Conservation (phyloP, 805 yeast species). For the Metschnikowia drakensbergensis region DNA sequence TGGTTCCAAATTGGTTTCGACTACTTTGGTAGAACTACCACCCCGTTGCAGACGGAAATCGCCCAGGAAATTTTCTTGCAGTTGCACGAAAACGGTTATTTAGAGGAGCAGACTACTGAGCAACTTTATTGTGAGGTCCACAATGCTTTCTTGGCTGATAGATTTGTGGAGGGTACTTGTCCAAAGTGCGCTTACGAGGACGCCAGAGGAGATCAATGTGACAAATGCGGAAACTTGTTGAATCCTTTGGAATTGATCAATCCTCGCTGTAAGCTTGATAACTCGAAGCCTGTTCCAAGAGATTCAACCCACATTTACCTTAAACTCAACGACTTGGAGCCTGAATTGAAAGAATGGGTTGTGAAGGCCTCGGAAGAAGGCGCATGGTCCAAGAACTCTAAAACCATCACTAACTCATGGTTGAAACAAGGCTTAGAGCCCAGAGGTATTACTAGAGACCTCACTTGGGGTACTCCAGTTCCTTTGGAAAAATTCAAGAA, state of each 20-base stretch:
- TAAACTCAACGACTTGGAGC: conserved; percentile 79
- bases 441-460: conserved; percentile 95
- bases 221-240: conserved; percentile 84
- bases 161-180: conserved; percentile 96
- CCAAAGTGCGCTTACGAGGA: conserved; percentile 93
- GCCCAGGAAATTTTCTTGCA: conserved; percentile 89
- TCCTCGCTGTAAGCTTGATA: conserved; percentile 94
- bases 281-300: conserved; percentile 72
- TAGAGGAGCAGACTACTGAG: conserved; percentile 83
- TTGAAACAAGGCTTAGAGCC: conserved; percentile 88
- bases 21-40: conserved; percentile 94
- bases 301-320: conserved; percentile 84
- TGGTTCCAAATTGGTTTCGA: conserved; percentile 97
- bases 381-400: conserved; percentile 88
- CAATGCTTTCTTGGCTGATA: conserved; percentile 88
- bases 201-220: conserved; percentile 99
- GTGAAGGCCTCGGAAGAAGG: conserved; percentile 65
- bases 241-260: conserved; percentile 91
- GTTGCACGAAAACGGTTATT: conserved; percentile 67
- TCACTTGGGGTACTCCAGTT: conserved; percentile 98
- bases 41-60: conserved; percentile 85
- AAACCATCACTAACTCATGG: conserved; percentile 89
- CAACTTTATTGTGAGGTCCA: conserved; percentile 92
- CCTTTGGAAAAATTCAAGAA: conserved; percentile 83
- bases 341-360: conserved; percentile 69